Evolutionary conservation across 1,139 yeast genomes (phyloP).

Genomic region (Diutina ranongensis): DNA sequence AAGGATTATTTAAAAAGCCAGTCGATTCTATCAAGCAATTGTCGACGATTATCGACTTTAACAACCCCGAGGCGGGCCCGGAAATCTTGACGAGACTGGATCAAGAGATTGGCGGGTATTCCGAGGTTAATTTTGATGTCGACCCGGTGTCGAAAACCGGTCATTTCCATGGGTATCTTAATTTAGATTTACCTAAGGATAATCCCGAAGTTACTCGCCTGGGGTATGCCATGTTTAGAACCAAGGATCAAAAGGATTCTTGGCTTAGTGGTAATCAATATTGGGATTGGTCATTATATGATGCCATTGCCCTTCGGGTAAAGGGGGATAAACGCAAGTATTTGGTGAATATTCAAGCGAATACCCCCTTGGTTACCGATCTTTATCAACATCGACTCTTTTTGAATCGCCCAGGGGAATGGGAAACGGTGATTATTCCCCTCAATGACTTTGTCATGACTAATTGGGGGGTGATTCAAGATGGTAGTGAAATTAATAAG

Average conservation of each 20-base stretch:
- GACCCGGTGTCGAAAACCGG: slow-evolving; percentile 30
- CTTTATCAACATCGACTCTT: slow-evolving; percentile 75
- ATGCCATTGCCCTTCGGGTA: slow-evolving; percentile 56
- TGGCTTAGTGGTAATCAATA: slow-evolving; percentile 34
- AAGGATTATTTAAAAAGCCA: slow-evolving; percentile 25
- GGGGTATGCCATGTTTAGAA: slow-evolving; percentile 84
- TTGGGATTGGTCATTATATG: slow-evolving; percentile 56
- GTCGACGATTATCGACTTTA: slow-evolving; percentile 19
- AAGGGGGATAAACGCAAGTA: slow-evolving; percentile 68
- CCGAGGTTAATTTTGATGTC: slow-evolving; percentile 46
- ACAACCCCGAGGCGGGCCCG: slow-evolving; percentile 18
- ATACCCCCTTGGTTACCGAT: slow-evolving; percentile 68
- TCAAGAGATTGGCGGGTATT: slow-evolving; percentile 67
- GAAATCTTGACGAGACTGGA: slow-evolving; percentile 52
- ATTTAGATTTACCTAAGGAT: slow-evolving; percentile 62
- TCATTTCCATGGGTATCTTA: slow-evolving; percentile 60
- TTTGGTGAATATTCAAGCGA: slow-evolving; percentile 71
- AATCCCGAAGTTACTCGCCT: slow-evolving; percentile 58
- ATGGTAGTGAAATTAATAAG: slow-evolving; percentile 48
- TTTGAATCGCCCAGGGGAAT: slow-evolving; percentile 59
- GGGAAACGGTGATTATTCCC: slow-evolving; percentile 80
- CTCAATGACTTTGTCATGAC: slow-evolving; percentile 72
- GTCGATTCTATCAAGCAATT: slow-evolving; percentile 20
- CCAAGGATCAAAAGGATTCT: slow-evolving; percentile 47
- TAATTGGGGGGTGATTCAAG: slow-evolving; percentile 73